phyloP scores from a whole-genome alignment of 2,329 filamentous ascomycete species.

The Cryphonectria japonica region DNA sequence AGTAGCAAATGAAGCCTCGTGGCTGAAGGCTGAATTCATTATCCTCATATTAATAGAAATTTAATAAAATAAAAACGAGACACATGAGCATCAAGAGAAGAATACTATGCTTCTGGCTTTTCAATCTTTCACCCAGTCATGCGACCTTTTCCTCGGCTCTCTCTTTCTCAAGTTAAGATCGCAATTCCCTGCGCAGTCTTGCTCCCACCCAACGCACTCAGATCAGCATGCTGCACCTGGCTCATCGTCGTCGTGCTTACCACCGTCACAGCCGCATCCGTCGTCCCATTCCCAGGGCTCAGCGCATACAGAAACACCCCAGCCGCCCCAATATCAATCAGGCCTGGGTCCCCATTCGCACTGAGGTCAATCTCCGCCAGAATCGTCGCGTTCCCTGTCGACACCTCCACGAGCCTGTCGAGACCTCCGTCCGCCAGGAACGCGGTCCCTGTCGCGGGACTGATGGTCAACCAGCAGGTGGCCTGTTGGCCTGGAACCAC shows the following conservation, averaged over 20 bases:
- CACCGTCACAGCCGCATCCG: slow-evolving; percentile 42
- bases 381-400: slow-evolving; percentile 51
- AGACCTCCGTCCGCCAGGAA: slow-evolving; percentile 61
- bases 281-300: slow-evolving; percentile 54
- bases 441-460: slow-evolving; percentile 49
- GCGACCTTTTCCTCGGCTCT: neutral
- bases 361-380: slow-evolving; percentile 46
- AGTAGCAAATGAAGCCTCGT: neutral
- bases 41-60: no score
- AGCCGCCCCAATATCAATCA: slow-evolving; percentile 57
- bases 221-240: slow-evolving; percentile 40
- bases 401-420: slow-evolving; percentile 62
- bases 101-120: neutral
- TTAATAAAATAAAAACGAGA: neutral
- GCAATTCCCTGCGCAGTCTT: slow-evolving; percentile 40
- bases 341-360: slow-evolving; percentile 52
- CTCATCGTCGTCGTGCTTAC: slow-evolving; percentile 39
- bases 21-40: neutral
- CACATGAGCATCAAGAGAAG: neutral
- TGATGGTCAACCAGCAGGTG: slow-evolving; percentile 63
- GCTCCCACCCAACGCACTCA: slow-evolving; percentile 34
- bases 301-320: slow-evolving; percentile 63
- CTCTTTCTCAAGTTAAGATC: slow-evolving; percentile 19
- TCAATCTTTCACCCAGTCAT: slow-evolving; percentile 28
- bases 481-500: slow-evolving; percentile 54